Percentiles rank a stretch among this genome's conserved stretches.
phyloP scores from a whole-genome alignment of 305 asterid species.

The Solanum aculeatissimum region DNA sequence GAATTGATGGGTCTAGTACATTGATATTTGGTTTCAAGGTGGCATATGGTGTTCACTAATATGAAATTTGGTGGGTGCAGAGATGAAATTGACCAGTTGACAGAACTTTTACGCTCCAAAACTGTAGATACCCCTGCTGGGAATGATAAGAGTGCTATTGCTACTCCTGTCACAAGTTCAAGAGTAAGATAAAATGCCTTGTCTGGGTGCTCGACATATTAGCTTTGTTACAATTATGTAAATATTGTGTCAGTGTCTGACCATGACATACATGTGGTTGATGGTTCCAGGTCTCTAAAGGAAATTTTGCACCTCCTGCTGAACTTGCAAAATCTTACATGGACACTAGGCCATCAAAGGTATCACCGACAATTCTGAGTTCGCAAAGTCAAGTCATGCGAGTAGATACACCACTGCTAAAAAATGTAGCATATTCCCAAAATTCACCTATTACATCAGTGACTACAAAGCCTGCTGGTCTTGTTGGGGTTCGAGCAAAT shows the following conservation, averaged over 20 bases:
- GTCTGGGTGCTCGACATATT: background rate
- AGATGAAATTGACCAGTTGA: constrained; percentile 7
- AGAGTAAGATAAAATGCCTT: constrained; percentile 29
- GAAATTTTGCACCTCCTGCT: constrained; percentile 63
- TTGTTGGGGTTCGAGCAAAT: constrained; percentile 40
- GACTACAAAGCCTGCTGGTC: constrained; percentile 23
- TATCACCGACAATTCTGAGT: constrained; percentile 46
- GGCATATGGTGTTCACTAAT: background rate
- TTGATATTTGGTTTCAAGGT: background rate
- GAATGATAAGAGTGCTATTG: constrained; percentile 8
- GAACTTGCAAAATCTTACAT: constrained; percentile 85
- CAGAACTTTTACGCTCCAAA: constrained; percentile 8
- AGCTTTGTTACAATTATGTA: background rate
- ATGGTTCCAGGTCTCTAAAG: constrained; percentile 43
- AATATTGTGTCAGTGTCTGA: background rate
- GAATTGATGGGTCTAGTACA: background rate
- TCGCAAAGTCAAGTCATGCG: constrained; percentile 30
- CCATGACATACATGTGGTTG: background rate
- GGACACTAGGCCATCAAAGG: constrained; percentile 59
- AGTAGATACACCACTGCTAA: constrained; percentile 29
- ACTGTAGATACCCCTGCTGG: background rate
- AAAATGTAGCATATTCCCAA: constrained; percentile 21
- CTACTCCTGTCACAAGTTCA: constrained; percentile 27
- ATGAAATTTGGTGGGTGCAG: constrained; percentile 1
- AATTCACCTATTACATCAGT: constrained; percentile 30